phyloP scores from a whole-genome alignment of 2,329 filamentous ascomycete genomes.

The Penicillium expansum region DNA sequence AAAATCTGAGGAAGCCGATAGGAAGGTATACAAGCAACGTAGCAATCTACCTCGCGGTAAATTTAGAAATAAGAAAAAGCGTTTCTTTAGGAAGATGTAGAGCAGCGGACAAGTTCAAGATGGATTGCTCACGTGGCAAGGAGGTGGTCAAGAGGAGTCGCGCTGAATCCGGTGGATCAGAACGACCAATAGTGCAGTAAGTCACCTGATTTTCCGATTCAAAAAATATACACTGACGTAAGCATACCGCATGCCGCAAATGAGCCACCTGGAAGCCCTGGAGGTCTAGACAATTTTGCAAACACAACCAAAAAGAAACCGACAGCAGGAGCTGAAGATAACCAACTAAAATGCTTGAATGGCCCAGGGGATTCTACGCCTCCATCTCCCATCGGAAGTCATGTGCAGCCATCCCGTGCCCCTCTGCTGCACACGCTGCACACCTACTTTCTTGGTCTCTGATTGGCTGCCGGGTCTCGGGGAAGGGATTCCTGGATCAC shows the following conservation, averaged over 20 bases:
- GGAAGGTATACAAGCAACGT: slow-evolving; percentile 16
- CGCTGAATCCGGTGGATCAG: slow-evolving; percentile 16
- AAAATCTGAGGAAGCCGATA: not conserved
- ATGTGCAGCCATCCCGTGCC: slow-evolving; percentile 43
- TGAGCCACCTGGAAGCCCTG: not conserved
- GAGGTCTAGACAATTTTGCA: slow-evolving; percentile 1
- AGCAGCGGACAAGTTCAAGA: slow-evolving; percentile 34
- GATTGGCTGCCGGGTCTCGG: slow-evolving; percentile 30
- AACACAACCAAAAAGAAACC: not conserved
- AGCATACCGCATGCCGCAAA: not conserved
- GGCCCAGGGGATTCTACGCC: slow-evolving; percentile 11
- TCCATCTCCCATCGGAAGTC: slow-evolving; percentile 22
- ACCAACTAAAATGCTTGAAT: slow-evolving; percentile 12
- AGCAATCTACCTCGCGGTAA: slow-evolving; percentile 21
- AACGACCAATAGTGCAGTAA: slow-evolving; percentile 27
- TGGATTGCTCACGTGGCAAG: slow-evolving; percentile 43
- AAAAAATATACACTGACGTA: slow-evolving; percentile 1
- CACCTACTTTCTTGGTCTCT: slow-evolving; percentile 11
- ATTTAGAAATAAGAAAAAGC: slow-evolving; percentile 32
- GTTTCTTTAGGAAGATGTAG: slow-evolving; percentile 30
- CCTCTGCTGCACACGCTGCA: slow-evolving; percentile 27
- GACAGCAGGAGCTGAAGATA: slow-evolving; percentile 6
- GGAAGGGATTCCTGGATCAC: slow-evolving; percentile 30
- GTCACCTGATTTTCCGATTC: slow-evolving; percentile 33
- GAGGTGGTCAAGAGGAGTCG: slow-evolving; percentile 23